These are phyloP conservation scores for Ephemerocybe angulata DNA, from an alignment of 768 basidiomycete species.

Conservation along the genomic window DNA sequence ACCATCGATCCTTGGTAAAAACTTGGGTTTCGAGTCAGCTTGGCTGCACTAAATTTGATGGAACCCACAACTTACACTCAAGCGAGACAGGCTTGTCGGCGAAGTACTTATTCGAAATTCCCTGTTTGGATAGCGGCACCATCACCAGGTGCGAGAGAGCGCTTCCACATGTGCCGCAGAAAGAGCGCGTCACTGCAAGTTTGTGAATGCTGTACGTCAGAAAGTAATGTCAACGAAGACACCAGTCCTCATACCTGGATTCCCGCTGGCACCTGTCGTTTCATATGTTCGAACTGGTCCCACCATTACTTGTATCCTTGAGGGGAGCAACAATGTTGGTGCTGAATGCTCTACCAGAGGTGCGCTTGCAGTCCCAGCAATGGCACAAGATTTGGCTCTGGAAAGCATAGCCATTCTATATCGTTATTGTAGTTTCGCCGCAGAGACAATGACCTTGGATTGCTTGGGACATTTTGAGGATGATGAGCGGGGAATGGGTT, in stretches of 20 bases:
- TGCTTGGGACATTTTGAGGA: too few relatives aligned
- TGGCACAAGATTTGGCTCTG: conserved; percentile 34
- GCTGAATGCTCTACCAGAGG: conserved; percentile 36
- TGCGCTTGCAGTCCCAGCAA: conserved; percentile 35
- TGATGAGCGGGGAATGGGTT: too few relatives aligned
- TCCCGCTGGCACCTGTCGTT: conserved; percentile 29
- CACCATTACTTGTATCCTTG: conserved; percentile 28
- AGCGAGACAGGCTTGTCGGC: conserved; percentile 25
- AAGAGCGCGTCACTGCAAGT: conserved; percentile 33
- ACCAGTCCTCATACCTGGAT: conserved; percentile 24
- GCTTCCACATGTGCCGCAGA: conserved; percentile 35
- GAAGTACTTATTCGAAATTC: conserved; percentile 31
- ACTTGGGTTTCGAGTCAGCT: conserved; percentile 11
- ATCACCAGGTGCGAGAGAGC: conserved; percentile 35
- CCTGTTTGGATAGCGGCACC: conserved; percentile 36
- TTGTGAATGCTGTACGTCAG: too few relatives aligned
- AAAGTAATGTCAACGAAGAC: too few relatives aligned
- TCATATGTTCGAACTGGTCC: conserved; percentile 31
- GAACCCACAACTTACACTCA: conserved; percentile 25
- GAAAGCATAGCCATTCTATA: conserved; percentile 20
- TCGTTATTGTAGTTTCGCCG: conserved; percentile 27
- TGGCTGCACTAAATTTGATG: too few relatives aligned
- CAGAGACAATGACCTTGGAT: conserved; percentile 30
- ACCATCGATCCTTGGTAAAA: conserved; percentile 35
- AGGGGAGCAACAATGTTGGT: conserved; percentile 34